Evolutionary conservation across 164 flowering plant species (phyloP).

Genomic region (Macadamia tetraphylla): DNA sequence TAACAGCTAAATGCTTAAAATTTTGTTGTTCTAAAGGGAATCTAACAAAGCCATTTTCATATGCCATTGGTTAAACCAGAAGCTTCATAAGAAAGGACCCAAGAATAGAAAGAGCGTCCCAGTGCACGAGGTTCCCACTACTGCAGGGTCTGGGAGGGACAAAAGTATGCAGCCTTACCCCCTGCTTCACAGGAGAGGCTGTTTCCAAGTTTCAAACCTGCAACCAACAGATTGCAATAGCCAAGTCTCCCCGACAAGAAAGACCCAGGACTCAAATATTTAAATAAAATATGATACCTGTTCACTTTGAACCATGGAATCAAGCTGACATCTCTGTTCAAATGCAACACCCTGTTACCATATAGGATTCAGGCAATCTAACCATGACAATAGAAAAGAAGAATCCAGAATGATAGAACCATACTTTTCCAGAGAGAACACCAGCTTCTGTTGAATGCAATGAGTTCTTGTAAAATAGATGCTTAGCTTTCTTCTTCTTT

Average conservation of each 20-base stretch:
- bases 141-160: too few species aligned
- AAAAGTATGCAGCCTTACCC: too few species aligned
- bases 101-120: too few species aligned
- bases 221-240: too few species aligned
- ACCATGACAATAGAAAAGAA: constrained; percentile 2
- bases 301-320: constrained; percentile 49
- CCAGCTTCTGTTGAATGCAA: constrained; percentile 20
- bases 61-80: neutral
- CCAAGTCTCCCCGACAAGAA: too few species aligned
- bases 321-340: constrained; percentile 75
- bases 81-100: neutral
- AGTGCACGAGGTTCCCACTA: too few species aligned
- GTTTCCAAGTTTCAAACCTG: too few species aligned
- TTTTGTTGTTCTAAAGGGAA: too few species aligned
- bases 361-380: constrained; percentile 20
- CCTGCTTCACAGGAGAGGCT: too few species aligned
- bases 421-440: constrained; percentile 19
- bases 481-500: constrained; percentile 86
- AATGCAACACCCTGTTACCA: constrained; percentile 53
- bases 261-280: too few species aligned
- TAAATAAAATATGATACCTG: constrained; percentile 36
- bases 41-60: too few species aligned
- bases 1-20: too few species aligned
- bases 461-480: constrained; percentile 38
- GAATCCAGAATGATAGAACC: neutral